These are phyloP conservation scores for Vitis riparia DNA, from an alignment of 164 flowering plant species.

Conservation along the genomic window DNA sequence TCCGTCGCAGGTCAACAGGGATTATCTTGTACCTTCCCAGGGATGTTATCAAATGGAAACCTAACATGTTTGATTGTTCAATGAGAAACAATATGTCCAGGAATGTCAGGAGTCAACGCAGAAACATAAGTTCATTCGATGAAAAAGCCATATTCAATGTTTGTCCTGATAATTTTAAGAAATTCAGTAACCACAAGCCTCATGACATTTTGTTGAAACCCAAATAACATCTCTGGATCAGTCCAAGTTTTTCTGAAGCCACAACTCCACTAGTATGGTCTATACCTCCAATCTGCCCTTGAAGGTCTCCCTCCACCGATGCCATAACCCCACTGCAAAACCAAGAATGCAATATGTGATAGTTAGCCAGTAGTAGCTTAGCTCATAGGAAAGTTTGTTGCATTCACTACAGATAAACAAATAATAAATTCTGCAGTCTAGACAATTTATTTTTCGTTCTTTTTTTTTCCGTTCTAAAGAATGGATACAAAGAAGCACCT, in stretches of 20 bases:
- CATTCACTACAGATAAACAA: too few relatives aligned
- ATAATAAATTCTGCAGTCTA: too few relatives aligned
- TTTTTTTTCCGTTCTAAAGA: too few relatives aligned
- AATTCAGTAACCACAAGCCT: background rate
- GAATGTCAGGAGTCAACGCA: background rate
- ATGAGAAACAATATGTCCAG: background rate
- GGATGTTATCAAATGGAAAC: too few relatives aligned
- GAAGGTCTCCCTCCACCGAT: constrained; percentile 55
- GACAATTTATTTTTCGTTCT: too few relatives aligned
- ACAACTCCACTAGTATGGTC: constrained; percentile 61
- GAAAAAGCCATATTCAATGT: too few relatives aligned
- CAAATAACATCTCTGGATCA: background rate
- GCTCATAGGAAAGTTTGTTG: too few relatives aligned
- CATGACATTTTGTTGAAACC: background rate
- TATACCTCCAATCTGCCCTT: constrained; percentile 78
- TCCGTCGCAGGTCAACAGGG: too few relatives aligned
- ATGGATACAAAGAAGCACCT: too few relatives aligned
- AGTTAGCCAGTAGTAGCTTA: background rate
- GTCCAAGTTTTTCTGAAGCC: constrained; percentile 1
- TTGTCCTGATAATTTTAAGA: background rate
- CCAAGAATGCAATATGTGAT: background rate
- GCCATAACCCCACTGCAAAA: constrained; percentile 80
- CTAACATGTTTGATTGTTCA: too few relatives aligned
- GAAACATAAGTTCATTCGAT: background rate
- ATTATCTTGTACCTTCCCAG: too few relatives aligned